Evolutionary conservation across 2,329 filamentous ascomycete genomes (phyloP), one percentile per base, ranked within the genome.

Genomic region (Colletotrichum musae): DNA sequence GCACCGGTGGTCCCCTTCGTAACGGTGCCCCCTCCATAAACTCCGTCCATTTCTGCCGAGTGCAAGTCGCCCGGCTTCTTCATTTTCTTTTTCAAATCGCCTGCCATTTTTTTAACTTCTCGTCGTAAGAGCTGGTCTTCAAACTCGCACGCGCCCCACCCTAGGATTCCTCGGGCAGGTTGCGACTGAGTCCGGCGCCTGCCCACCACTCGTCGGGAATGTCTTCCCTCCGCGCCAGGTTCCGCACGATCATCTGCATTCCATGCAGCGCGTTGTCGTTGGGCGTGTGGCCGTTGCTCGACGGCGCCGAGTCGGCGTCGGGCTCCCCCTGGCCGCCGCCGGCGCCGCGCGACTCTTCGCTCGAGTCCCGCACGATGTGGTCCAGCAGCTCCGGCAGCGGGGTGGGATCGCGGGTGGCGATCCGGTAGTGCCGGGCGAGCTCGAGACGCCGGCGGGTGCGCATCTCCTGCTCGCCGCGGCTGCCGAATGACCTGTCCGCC

Each of bases 151-250:
- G 12, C 36, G 28, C 26, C 41, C 43, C 21, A 24, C 21, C 60
- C 54, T 39, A 75, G 13, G 80, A 79, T 61, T 84, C 83, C 43
- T 79, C 81, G 18, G 82, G 79, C 63, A 89, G 80, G 15, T 85
- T 91, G 71, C 90, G 87, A 75, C 85, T 90, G 72, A 93, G 85
- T 50, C 92, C 92, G 68, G 87, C 91, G 74, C 89, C 87, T 68
- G 89, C 88, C 94, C 94, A 97, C 90, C 92, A 95, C 72, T 94
- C 91, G 70, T 96, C 93, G 0, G 93, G 92, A 62, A 96, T 92
- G 74, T 95, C 92, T 75, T 93, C 88, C 26, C 93, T 85, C 18
- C 88, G 86, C 41, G 91, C 89, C 63, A 97, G 85, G 51, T 89
- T 87, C 73, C 91, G 89, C 43, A 96, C 85, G 54, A 97, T 92